These are phyloP conservation scores for Lumnitzera littorea DNA, from an alignment of 345 rosid genomes.

Conservation along the genomic window DNA sequence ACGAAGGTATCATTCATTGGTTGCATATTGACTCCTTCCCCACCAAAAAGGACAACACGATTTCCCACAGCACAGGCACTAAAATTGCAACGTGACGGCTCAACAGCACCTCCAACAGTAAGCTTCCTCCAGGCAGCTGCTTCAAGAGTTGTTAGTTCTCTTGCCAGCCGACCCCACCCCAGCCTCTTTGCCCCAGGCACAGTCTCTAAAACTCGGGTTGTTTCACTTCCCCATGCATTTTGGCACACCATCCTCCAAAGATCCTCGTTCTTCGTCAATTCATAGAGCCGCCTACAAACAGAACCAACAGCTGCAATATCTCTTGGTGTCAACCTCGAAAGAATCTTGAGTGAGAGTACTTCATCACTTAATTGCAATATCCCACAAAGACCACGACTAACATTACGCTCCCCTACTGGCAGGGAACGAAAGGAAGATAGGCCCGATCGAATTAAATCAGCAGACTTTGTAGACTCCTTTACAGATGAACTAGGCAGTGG, in stretches of 20 bases:
- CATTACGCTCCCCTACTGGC: constrained; percentile 46
- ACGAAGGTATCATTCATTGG: constrained; percentile 95
- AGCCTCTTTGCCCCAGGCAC: constrained; percentile 81
- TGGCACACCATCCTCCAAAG: constrained; percentile 89
- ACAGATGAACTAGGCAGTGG: constrained; percentile 49
- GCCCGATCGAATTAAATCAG: constrained; percentile 29
- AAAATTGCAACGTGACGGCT: constrained; percentile 86
- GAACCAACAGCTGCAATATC: constrained; percentile 78
- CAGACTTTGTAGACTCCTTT: constrained; percentile 45
- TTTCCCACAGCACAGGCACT: constrained; percentile 92
- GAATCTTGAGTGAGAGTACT: constrained; percentile 62
- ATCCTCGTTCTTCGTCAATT: constrained; percentile 70
- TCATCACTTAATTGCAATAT: constrained; percentile 68
- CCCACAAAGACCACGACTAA: constrained; percentile 57
- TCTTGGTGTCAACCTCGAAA: constrained; percentile 72
- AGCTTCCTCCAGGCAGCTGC: constrained; percentile 87
- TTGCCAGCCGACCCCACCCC: constrained; percentile 77
- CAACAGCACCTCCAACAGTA: constrained; percentile 82
- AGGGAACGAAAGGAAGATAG: constrained; percentile 30
- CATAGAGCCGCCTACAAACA: constrained; percentile 56
- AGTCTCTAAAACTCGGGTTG: constrained; percentile 63
- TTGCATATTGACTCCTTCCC: constrained; percentile 92
- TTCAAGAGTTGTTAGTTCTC: constrained; percentile 86
- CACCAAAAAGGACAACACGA: constrained; percentile 79
- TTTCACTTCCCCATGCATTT: constrained; percentile 85